Evolutionary conservation across 805 yeast genomes (phyloP).

Genomic region (Zygosaccharomyces bailii): DNA sequence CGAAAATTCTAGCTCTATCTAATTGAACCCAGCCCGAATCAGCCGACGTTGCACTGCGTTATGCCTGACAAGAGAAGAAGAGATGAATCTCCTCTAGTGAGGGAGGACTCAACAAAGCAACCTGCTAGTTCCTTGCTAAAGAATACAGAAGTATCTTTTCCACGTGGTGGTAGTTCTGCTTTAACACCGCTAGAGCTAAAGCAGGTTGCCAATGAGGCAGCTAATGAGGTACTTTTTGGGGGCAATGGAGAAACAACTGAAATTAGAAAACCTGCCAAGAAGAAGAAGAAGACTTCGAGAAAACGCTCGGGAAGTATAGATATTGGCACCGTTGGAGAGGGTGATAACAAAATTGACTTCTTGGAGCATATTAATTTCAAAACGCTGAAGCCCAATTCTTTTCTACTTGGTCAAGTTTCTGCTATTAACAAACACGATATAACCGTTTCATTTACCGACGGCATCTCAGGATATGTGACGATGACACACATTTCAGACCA

Average conservation of each 20-base stretch:
- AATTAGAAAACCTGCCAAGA: slow-evolving; percentile 39
- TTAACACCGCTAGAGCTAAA: slow-evolving; percentile 87
- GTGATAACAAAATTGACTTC: slow-evolving; percentile 38
- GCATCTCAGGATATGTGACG: slow-evolving; percentile 73
- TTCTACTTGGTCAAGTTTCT: slow-evolving; percentile 72
- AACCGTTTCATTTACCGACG: slow-evolving; percentile 72
- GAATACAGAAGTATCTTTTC: slow-evolving; percentile 52
- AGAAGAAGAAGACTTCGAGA: slow-evolving; percentile 38
- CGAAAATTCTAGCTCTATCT: neutral
- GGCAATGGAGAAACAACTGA: slow-evolving; percentile 18
- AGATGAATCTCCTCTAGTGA: slow-evolving; percentile 43
- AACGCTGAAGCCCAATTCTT: slow-evolving; percentile 64
- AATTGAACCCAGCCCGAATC: neutral
- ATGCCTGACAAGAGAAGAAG: slow-evolving; percentile 46
- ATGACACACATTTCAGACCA: slow-evolving; percentile 67
- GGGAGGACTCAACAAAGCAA: slow-evolving; percentile 40
- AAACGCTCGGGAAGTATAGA: slow-evolving; percentile 22
- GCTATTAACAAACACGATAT: slow-evolving; percentile 61
- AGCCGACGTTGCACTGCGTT: slow-evolving; percentile 8
- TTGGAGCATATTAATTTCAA: slow-evolving; percentile 63
- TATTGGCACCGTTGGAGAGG: slow-evolving; percentile 31
- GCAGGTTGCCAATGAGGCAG: slow-evolving; percentile 89
- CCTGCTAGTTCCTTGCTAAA: slow-evolving; percentile 39
- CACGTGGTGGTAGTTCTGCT: slow-evolving; percentile 92
- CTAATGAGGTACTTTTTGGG: slow-evolving; percentile 77